These are phyloP conservation scores for Entomortierella lignicola DNA, from an alignment of 192 early-diverging fungal genomes.

Conservation along the genomic window DNA sequence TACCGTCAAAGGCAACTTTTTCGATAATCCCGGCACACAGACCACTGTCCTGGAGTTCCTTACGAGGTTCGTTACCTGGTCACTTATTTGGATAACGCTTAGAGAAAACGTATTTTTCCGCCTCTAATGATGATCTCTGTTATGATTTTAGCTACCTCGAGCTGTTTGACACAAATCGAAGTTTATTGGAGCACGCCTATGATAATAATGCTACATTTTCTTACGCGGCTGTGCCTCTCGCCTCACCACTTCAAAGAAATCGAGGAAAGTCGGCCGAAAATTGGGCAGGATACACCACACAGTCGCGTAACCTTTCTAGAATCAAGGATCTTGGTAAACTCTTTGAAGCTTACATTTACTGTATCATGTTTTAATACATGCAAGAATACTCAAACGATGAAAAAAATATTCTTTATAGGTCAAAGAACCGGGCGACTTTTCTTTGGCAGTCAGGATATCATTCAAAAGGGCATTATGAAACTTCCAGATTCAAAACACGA, in stretches of 20 bases:
- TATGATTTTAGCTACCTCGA: slow-evolving; percentile 45
- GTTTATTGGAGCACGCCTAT: slow-evolving; percentile 50
- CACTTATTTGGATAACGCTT: background rate
- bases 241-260: slow-evolving; percentile 6
- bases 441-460: slow-evolving; percentile 30
- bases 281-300: slow-evolving; percentile 18
- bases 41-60: slow-evolving; percentile 54
- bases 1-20: slow-evolving; percentile 49
- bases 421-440: slow-evolving; percentile 21
- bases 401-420: too few species aligned
- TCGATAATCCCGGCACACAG: slow-evolving; percentile 52
- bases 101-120: background rate
- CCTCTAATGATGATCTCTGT: background rate
- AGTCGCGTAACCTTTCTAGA: slow-evolving; percentile 31
- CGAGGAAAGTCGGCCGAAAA: slow-evolving; percentile 4
- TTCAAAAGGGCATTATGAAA: slow-evolving; percentile 23
- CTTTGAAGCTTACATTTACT: too few species aligned
- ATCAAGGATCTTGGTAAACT: slow-evolving; percentile 35
- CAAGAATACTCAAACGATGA: too few species aligned
- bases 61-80: slow-evolving; percentile 23
- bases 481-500: slow-evolving; percentile 59
- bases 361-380: too few species aligned
- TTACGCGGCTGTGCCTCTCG: slow-evolving; percentile 8
- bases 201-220: slow-evolving; percentile 57
- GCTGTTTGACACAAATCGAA: slow-evolving; percentile 55